Evolutionary conservation across 495 filamentous ascomycete genomes (phyloP), one percentile per base, ranked within the genome.

Genomic region (Aspergillus steynii): DNA sequence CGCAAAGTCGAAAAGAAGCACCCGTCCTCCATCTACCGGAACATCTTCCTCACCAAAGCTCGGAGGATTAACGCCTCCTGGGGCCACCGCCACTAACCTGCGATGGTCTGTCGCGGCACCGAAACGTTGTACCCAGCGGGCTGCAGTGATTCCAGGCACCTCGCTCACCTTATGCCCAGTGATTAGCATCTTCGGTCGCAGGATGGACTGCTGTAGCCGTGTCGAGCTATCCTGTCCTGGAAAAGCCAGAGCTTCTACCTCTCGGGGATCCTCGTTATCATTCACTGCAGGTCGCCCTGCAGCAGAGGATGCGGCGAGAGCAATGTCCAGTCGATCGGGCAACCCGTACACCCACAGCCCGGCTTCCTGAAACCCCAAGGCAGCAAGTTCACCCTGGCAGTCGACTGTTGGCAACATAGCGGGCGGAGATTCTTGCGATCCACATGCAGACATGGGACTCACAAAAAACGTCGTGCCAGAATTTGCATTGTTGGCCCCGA

Each of bases 381-480:
- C 90, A 54, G 90, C 86, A 46, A 95, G 82, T 55, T 92, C 88
- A 7, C 90, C 91, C 49, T 83, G 74, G 42, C 83, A 78, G 52
- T 86, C 89, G 4, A 86, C 82, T 0, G 89, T 80, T 15, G 91
- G 91, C 52, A 90, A 65, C 32, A 90, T 92, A 46, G 80, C 85
- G 5, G 91, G 91, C 3, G 81, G 47, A 80, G 65, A 77, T 65
- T 81, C 74, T 58, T 71, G 65, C 26, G 71, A 56, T 47, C 69
- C 66, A 31, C 73, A 65, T 15, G 65, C 58, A 29, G 75, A 68
- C 53, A 76, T 76, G 0, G 91, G 91, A 5, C 87, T 89, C n/a
- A 86, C 88, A 65, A 95, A 94, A 68, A 93, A 92, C 10, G 89
- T 88, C 46, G 88, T 88, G 12, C 91, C 90, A 61, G 90, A 90